Base-by-base conservation (phyloP, 192 early-diverging fungal genomes). In the Diversispora epigaea region DNA sequence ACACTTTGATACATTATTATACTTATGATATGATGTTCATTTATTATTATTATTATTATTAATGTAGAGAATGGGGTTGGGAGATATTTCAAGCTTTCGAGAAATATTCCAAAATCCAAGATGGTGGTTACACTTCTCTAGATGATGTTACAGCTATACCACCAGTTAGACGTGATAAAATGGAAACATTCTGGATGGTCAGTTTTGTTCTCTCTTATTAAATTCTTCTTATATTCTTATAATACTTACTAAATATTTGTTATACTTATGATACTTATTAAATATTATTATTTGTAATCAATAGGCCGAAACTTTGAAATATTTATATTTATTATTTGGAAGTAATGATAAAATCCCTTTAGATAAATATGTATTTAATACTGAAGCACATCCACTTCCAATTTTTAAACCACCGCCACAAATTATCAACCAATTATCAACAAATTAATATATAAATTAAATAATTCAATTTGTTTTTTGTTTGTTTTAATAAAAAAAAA, bases 291-390 rank as follows among this genome's bases (percentile, higher is more conserved):
- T 41, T 68, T 21, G 17, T 22, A 15, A 15, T 67, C 8, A 41
- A 39, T 68, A 93, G 85, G 95, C 96, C 0, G 97, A 98, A 79
- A 96, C 96, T 0, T 87, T 98, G 72, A 98, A 98, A 82, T 98
- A 98, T 79, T 84, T 95, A 32, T 98, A 94, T 79, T 73, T 98
- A 77, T 84, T 97, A 61, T 97, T 95, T 78, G 86, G 89, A 17
- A 80, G 85, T 41, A 65, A 84, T 0, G 80, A 89, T 73, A 65
- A 86, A 7, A 76, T 95, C 45, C 80, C 92, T 9, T 81, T 96
- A 47, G 90, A 93, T 69, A 78, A 93, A 79, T 96, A 88, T 83
- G 94, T 98, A 4, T 89, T 97, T 74, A 99, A 94, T 77, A 99
- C 97, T 4, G 97, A 97, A 80, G 96, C 94, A 22, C 97, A 97